Percentiles rank a stretch among this genome's conserved stretches.
phyloP scores from a whole-genome alignment of 768 basidiomycete species.

The Trametes cingulata region DNA sequence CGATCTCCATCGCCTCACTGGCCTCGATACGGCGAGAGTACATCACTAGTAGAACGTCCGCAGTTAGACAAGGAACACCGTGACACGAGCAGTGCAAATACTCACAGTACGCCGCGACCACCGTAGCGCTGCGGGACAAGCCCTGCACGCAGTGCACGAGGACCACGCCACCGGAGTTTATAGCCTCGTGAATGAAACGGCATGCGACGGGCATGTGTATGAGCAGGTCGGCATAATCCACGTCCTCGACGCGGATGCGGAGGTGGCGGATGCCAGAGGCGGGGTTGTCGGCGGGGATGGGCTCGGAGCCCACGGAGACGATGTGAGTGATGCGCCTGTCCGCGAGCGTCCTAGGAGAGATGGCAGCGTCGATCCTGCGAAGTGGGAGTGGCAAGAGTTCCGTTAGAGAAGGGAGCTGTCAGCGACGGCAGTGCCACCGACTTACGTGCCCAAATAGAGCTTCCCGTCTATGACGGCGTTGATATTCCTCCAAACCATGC shows the following conservation, averaged over 20 bases:
- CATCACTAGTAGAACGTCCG: constrained; percentile 53
- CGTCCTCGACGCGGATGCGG: constrained; percentile 61
- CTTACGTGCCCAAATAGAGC: constrained; percentile 27
- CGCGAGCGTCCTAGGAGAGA: constrained; percentile 67
- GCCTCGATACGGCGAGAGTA: constrained; percentile 55
- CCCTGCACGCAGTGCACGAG: constrained; percentile 78
- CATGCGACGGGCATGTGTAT: constrained; percentile 63
- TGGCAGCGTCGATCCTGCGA: constrained; percentile 65
- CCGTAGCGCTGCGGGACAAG: constrained; percentile 67
- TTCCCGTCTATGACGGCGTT: constrained; percentile 26
- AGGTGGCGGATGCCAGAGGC: constrained; percentile 70
- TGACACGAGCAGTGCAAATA: constrained; percentile 1
- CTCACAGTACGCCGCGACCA: constrained; percentile 78
- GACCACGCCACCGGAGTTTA: constrained; percentile 53
- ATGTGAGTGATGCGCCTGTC: constrained; percentile 81
- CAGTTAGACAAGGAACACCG: not conserved
- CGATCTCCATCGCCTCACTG: constrained; percentile 58
- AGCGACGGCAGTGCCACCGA: constrained; percentile 13
- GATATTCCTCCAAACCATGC: constrained; percentile 27
- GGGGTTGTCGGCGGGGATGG: constrained; percentile 68
- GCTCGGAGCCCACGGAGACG: constrained; percentile 73
- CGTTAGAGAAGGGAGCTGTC: constrained; percentile 14
- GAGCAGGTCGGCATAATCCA: constrained; percentile 56
- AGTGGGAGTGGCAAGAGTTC: not conserved
- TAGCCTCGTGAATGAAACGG: constrained; percentile 60